Evolutionary conservation across 2,329 filamentous ascomycete species (phyloP).

Genomic region (Aspergillus fischeri): DNA sequence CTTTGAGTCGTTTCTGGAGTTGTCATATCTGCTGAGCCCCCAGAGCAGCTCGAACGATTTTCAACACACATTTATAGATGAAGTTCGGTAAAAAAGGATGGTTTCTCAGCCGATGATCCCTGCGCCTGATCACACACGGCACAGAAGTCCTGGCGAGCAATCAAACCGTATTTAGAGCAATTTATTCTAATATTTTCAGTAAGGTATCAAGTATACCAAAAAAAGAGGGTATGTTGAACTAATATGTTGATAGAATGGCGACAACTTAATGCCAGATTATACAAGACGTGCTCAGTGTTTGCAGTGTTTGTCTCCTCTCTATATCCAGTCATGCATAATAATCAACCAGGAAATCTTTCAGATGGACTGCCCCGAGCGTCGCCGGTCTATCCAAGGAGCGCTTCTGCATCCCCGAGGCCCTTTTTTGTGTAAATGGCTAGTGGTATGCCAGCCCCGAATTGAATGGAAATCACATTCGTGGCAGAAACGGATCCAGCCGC

Average conservation of each 20-base stretch:
- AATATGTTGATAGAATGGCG: neutral
- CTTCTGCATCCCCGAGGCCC: neutral
- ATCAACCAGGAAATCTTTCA: no score
- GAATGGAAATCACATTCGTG: no score
- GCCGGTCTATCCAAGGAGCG: neutral
- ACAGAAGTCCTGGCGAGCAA: neutral
- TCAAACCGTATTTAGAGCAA: neutral
- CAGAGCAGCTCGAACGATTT: slow-evolving; percentile 2
- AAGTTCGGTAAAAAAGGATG: neutral
- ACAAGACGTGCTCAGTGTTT: slow-evolving; percentile 14
- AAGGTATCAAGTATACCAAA: neutral
- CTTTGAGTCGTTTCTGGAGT: slow-evolving; percentile 16
- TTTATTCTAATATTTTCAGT: neutral
- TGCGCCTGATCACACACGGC: neutral
- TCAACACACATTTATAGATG: neutral
- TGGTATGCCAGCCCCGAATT: no score
- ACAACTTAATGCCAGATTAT: neutral
- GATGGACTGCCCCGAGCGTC: no score
- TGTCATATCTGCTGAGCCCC: slow-evolving; percentile 10
- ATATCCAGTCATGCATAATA: no score
- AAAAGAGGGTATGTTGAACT: neutral
- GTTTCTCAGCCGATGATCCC: neutral
- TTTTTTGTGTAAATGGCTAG: no score
- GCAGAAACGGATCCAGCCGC: no score
- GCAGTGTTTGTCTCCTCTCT: slow-evolving; percentile 20